These are phyloP conservation scores for Polymyxa betae DNA, from an alignment of 208 protist species.

Conservation along the genomic window DNA sequence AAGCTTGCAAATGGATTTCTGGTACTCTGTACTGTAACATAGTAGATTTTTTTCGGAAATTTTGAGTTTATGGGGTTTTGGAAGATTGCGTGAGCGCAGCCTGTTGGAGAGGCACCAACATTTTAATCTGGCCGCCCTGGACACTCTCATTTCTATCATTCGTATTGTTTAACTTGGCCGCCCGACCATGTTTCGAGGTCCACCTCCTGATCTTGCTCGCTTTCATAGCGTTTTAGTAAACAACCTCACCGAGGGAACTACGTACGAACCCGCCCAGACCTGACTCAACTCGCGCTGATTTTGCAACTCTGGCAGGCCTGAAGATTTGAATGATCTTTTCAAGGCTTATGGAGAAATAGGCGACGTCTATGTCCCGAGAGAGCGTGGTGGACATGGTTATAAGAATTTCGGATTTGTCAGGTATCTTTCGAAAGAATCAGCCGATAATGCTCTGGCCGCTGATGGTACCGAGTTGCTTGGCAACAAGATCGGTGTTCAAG, in stretches of 20 bases:
- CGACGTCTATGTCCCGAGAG: background rate
- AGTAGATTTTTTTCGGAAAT: no score
- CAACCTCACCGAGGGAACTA: background rate
- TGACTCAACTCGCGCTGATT: no score
- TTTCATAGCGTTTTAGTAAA: background rate
- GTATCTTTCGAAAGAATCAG: background rate
- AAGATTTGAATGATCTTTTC: background rate
- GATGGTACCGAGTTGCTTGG: background rate
- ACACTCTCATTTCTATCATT: no score
- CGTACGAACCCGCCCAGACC: no score
- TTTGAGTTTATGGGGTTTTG: no score
- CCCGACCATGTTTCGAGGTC: constrained; percentile 3
- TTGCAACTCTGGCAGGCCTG: no score
- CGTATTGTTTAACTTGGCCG: no score
- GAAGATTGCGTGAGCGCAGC: no score
- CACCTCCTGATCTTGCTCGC: background rate
- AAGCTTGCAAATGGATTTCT: no score
- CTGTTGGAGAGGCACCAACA: no score
- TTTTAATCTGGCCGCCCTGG: no score
- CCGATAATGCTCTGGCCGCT: background rate
- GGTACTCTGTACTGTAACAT: no score
- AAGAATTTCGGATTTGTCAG: background rate
- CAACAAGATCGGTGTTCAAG: constrained; percentile 1
- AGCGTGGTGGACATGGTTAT: background rate
- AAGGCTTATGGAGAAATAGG: background rate